phyloP scores from a whole-genome alignment of 768 basidiomycete species.

The Mrakia blollopis region DNA sequence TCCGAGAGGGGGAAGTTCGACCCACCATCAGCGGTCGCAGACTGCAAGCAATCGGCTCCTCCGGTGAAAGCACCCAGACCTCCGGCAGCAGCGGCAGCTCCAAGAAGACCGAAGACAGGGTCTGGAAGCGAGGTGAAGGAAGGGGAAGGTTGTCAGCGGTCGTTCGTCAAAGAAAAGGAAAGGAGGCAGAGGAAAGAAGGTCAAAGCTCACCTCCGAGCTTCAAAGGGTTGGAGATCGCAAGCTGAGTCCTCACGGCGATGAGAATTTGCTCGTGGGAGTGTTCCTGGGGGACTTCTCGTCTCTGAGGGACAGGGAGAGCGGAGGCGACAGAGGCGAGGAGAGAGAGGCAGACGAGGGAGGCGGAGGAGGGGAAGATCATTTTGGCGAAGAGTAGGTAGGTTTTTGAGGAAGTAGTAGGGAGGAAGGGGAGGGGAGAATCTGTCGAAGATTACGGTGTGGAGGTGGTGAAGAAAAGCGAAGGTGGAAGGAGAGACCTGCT shows the following conservation, averaged over 20 bases:
- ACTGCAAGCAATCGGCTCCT: slow-evolving; percentile 58
- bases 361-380: slow-evolving; percentile 38
- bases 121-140: neutral
- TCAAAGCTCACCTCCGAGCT: neutral
- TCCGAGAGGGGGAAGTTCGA: neutral
- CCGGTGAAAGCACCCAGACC: slow-evolving; percentile 58
- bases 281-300: slow-evolving; percentile 48
- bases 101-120: slow-evolving; percentile 36
- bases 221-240: neutral
- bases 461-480: neutral
- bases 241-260: slow-evolving; percentile 50
- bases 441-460: neutral
- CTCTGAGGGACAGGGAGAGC: slow-evolving; percentile 4
- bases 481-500: neutral
- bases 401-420: neutral
- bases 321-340: neutral
- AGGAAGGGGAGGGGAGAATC: neutral
- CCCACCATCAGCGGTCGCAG: slow-evolving; percentile 57
- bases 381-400: slow-evolving; percentile 44
- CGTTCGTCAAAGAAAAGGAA: too few species aligned
- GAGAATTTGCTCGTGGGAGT: slow-evolving; percentile 60
- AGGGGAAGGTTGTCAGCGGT: too few species aligned
- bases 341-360: slow-evolving; percentile 30
- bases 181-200: too few species aligned
- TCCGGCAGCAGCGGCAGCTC: slow-evolving; percentile 57